Evolutionary conservation across 352 stramenopile genomes (phyloP).

Genomic region (Phytophthora pseudosyringae): DNA sequence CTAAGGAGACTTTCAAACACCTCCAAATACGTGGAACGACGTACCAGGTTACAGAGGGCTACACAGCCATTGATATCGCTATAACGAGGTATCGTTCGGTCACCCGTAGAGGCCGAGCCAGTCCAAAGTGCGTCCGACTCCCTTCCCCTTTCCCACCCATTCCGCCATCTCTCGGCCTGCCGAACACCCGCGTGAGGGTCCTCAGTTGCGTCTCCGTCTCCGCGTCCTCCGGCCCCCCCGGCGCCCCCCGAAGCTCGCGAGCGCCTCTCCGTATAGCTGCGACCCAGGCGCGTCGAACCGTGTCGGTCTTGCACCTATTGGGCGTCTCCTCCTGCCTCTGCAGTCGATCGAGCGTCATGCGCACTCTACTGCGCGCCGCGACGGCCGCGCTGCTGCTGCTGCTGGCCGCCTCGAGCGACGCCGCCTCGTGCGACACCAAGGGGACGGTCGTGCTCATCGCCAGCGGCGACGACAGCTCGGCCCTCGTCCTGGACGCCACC

Average conservation of each 20-base stretch:
- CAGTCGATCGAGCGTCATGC: conserved; percentile 1
- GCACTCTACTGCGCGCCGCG: conserved; percentile 2
- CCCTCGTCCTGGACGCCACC: conserved; percentile 41
- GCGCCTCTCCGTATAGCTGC: conserved; percentile 13
- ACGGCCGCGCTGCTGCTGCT: conserved; percentile 16
- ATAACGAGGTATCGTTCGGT: background rate
- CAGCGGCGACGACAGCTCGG: conserved; percentile 35
- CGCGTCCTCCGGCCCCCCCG: conserved; percentile 1
- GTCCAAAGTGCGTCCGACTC: conserved; percentile 30
- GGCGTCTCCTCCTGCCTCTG: background rate
- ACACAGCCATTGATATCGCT: too few relatives aligned
- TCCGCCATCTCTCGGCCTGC: conserved; percentile 25
- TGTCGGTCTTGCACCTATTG: background rate
- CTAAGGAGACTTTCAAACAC: too few relatives aligned
- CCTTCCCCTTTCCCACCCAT: conserved; percentile 28
- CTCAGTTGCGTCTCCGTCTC: background rate
- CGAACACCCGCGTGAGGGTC: conserved; percentile 1
- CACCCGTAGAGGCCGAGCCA: conserved; percentile 27
- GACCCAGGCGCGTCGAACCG: conserved; percentile 9
- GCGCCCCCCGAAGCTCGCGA: conserved; percentile 15
- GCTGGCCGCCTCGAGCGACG: conserved; percentile 8
- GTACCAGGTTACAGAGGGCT: too few relatives aligned
- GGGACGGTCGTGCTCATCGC: conserved; percentile 52
- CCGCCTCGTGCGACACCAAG: conserved; percentile 38
- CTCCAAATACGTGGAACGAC: too few relatives aligned